Percentiles rank a stretch among this genome's conserved stretches.
These are phyloP conservation scores for Jamesozyma rosinii DNA, from an alignment of 805 yeast genomes.

Conservation along the genomic window DNA sequence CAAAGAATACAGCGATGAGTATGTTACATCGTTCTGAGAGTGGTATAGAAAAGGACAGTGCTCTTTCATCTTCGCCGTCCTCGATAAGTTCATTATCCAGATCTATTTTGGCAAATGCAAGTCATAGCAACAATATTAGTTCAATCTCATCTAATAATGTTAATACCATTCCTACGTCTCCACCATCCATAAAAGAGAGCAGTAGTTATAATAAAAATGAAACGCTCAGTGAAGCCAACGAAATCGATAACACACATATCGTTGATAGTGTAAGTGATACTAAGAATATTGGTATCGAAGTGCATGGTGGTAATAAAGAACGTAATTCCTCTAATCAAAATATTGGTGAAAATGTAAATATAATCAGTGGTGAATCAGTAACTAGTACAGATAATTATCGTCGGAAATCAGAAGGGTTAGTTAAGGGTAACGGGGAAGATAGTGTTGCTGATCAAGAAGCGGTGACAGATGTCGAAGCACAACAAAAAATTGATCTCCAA, in stretches of 20 bases:
- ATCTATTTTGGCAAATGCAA: background rate
- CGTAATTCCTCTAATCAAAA: background rate
- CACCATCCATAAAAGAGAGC: background rate
- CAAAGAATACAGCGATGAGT: background rate
- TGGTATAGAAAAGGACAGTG: constrained; percentile 1
- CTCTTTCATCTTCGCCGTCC: background rate
- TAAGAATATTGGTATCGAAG: background rate
- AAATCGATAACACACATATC: background rate
- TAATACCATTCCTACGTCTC: background rate
- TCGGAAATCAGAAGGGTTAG: background rate
- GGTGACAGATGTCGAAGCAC: constrained; percentile 16
- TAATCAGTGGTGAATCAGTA: background rate
- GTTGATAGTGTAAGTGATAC: background rate
- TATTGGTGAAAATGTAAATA: background rate
- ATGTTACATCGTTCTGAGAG: constrained; percentile 1
- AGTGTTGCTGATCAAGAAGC: background rate
- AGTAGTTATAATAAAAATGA: background rate
- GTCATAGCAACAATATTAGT: background rate
- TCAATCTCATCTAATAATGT: background rate
- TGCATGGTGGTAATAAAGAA: background rate
- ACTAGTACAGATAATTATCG: background rate
- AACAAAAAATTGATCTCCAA: constrained; percentile 53
- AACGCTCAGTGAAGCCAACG: background rate
- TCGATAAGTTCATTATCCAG: background rate
- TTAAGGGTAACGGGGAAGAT: background rate